Percentiles rank a stretch among this genome's conserved stretches.
These are phyloP conservation scores for Quillaja saponaria DNA, from an alignment of 306 rosid genomes.

Conservation along the genomic window DNA sequence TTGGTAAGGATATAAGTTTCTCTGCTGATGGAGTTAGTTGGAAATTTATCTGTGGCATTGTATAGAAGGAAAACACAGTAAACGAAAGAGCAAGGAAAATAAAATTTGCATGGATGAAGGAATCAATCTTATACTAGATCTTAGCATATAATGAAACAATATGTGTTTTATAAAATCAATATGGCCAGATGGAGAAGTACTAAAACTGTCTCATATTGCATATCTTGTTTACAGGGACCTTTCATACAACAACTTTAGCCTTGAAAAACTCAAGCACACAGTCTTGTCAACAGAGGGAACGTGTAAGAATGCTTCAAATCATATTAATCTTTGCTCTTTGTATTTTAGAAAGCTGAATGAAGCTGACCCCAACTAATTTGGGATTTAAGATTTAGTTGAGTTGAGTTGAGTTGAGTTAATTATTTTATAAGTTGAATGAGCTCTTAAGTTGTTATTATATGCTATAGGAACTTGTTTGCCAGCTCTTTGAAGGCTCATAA, in stretches of 20 bases:
- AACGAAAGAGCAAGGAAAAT: too few species aligned
- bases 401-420: too few species aligned
- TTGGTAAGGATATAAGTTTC: not conserved
- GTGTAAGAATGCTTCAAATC: constrained; percentile 39
- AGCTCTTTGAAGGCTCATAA: constrained; percentile 40
- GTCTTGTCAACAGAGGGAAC: constrained; percentile 34
- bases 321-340: not conserved
- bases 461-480: constrained; percentile 60
- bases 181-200: too few species aligned
- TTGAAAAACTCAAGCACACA: not conserved
- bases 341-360: constrained; percentile 7
- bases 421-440: not conserved
- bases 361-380: too few species aligned
- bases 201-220: not conserved
- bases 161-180: too few species aligned
- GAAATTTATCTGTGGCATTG: not conserved
- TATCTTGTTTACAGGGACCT: constrained; percentile 47
- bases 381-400: too few species aligned
- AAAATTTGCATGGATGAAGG: not conserved
- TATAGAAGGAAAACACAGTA: too few species aligned
- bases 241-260: constrained; percentile 48
- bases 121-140: not conserved
- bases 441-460: constrained; percentile 4
- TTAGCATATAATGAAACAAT: too few species aligned
- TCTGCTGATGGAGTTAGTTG: not conserved